A percentile compares a stretch with the other conserved stretches of the same genome.
Conservation (phyloP, 2,329 filamentous ascomycete genomes). For the Colletotrichum sp. region DNA sequence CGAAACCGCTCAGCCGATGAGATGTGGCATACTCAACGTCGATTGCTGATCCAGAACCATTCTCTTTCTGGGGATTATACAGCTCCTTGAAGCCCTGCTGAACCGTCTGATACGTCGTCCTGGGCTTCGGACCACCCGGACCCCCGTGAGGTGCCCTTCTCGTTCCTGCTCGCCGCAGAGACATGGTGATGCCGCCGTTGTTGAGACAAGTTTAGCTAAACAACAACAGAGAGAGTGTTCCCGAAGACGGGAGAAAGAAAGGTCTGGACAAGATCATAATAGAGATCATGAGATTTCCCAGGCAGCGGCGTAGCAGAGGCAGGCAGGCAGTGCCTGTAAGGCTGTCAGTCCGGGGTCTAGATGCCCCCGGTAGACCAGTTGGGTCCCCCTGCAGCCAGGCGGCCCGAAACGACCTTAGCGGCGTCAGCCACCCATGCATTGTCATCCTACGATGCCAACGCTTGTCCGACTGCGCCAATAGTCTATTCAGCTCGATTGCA, state of each 20-base stretch:
- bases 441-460: conserved; percentile 11
- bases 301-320: background rate
- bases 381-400: conserved; percentile 12
- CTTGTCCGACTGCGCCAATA: conserved; percentile 4
- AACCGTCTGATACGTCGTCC: conserved; percentile 38
- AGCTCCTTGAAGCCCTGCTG: conserved; percentile 44
- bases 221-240: background rate
- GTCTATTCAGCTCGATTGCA: background rate
- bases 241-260: background rate
- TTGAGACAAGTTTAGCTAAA: background rate
- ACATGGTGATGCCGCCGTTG: conserved; percentile 3
- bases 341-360: conserved; percentile 3
- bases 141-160: conserved; percentile 13
- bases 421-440: conserved; percentile 13
- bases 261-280: conserved; percentile 1
- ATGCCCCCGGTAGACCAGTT: background rate
- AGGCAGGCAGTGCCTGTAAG: background rate
- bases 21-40: conserved; percentile 38
- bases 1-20: background rate
- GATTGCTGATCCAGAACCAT: conserved; percentile 25
- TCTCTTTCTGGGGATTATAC: conserved; percentile 33
- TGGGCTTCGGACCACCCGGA: conserved; percentile 24
- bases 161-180: conserved; percentile 14
- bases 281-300: background rate
- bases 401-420: conserved; percentile 18